These are phyloP conservation scores for Ceratobasidium sp. DNA, from an alignment of 1,284 basidiomycete genomes.

Conservation along the genomic window DNA sequence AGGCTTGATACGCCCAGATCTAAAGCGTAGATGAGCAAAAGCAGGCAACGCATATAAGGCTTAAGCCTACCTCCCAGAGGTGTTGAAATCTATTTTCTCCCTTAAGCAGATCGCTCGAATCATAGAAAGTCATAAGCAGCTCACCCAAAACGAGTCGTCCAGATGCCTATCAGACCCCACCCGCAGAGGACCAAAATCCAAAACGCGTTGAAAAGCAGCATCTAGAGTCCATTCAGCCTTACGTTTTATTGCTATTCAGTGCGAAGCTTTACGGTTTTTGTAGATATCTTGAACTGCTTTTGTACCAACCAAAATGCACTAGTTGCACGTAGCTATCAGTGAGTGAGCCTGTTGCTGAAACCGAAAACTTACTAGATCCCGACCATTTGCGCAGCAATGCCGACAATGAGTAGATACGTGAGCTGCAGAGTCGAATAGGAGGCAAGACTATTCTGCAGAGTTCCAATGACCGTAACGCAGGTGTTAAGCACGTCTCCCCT, in stretches of 20 bases:
- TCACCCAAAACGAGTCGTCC: conserved; percentile 75
- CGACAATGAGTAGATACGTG: conserved; percentile 79
- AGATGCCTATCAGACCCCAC: conserved; percentile 84
- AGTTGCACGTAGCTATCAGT: background rate
- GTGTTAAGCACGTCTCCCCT: conserved; percentile 78
- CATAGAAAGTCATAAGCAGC: background rate
- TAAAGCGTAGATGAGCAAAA: conserved; percentile 45
- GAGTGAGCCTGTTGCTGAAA: background rate
- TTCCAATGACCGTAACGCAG: conserved; percentile 81
- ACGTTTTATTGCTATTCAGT: too few relatives aligned
- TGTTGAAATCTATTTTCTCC: conserved; percentile 69
- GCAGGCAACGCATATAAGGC: conserved; percentile 15
- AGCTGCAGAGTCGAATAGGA: conserved; percentile 76
- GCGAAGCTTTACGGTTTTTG: conserved; percentile 69
- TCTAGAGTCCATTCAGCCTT: conserved; percentile 59
- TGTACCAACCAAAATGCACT: conserved; percentile 84
- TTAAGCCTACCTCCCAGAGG: conserved; percentile 81
- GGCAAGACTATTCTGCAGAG: conserved; percentile 79
- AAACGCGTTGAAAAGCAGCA: conserved; percentile 78
- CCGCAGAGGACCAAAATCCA: conserved; percentile 80
- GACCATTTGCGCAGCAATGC: conserved; percentile 77
- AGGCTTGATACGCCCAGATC: conserved; percentile 62
- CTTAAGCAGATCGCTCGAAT: background rate
- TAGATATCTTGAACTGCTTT: conserved; percentile 75
- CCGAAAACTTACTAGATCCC: conserved; percentile 74